Evolutionary conservation across 2,329 filamentous ascomycete species (phyloP).

Genomic region (Aspergillus sp.): DNA sequence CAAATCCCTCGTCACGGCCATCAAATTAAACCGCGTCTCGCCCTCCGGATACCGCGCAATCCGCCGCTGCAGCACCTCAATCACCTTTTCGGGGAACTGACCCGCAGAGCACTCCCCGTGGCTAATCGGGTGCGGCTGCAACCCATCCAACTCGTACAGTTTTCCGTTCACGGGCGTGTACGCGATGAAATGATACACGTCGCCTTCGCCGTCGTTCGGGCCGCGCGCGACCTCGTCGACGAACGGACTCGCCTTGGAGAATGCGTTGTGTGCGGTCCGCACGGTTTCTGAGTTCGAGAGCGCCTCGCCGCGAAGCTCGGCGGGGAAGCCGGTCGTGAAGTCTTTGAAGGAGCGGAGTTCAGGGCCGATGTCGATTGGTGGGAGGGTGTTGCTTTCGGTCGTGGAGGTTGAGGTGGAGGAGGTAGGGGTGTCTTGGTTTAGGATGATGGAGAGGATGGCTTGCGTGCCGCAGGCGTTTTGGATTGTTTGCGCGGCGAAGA

Average conservation of each 20-base stretch:
- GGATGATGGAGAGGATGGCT: conserved; percentile 83
- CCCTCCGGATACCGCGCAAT: conserved; percentile 79
- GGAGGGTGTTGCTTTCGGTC: background rate
- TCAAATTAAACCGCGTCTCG: conserved; percentile 93
- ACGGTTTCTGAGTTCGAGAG: conserved; percentile 70
- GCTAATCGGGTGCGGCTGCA: conserved; percentile 88
- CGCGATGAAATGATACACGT: conserved; percentile 96
- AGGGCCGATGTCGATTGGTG: conserved; percentile 66
- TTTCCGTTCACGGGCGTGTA: conserved; percentile 78
- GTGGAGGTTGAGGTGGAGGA: conserved; percentile 13
- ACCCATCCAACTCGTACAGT: conserved; percentile 91
- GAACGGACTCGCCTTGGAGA: conserved; percentile 85
- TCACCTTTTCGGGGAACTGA: conserved; percentile 76
- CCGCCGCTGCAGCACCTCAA: conserved; percentile 80
- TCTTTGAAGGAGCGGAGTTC: conserved; percentile 77
- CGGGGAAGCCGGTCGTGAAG: conserved; percentile 80
- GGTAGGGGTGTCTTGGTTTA: conserved; percentile 65
- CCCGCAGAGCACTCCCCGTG: conserved; percentile 73
- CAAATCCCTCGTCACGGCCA: conserved; percentile 87
- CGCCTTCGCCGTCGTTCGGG: conserved; percentile 68
- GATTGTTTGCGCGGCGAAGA: conserved; percentile 96
- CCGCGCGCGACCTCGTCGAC: conserved; percentile 81
- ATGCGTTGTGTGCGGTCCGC: conserved; percentile 82
- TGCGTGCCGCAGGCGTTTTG: conserved; percentile 98
- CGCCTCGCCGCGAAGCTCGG: conserved; percentile 70